Percentiles rank a stretch among this genome's conserved stretches.
Evolutionary conservation across 495 filamentous ascomycete species (phyloP).

Genomic region (Xylaria palmicola): DNA sequence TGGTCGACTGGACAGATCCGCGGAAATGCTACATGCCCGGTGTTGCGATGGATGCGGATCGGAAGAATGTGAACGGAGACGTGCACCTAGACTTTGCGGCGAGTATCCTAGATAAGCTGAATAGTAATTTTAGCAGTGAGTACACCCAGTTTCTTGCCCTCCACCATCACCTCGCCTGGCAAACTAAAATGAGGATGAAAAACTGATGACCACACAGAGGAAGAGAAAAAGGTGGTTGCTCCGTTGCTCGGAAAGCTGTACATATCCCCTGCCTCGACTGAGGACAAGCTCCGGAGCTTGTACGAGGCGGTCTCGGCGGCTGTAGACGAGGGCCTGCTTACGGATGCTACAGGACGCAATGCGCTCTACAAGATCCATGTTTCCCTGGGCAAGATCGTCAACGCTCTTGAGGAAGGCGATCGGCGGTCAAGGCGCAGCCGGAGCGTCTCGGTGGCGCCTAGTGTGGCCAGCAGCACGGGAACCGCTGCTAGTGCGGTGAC

Average conservation of each 20-base stretch:
- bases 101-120: conserved; percentile 59
- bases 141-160: conserved; percentile 23
- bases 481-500: not conserved
- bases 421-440: conserved; percentile 35
- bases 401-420: conserved; percentile 42
- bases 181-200: not conserved
- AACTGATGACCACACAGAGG: conserved; percentile 53
- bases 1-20: conserved; percentile 96
- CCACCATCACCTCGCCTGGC: conserved; percentile 9
- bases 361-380: conserved; percentile 78
- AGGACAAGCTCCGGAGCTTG: conserved; percentile 46
- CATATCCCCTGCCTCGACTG: conserved; percentile 59
- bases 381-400: conserved; percentile 59
- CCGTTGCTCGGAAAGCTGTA: conserved; percentile 80
- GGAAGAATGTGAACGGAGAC: conserved; percentile 61
- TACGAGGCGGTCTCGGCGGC: conserved; percentile 61
- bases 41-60: conserved; percentile 57
- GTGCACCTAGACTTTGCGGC: conserved; percentile 67
- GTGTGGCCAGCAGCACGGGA: not conserved
- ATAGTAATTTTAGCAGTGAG: conserved; percentile 59
- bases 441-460: conserved; percentile 27
- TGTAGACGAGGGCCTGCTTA: conserved; percentile 66
- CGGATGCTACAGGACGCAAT: conserved; percentile 70
- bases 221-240: conserved; percentile 82
- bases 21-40: conserved; percentile 76